Conservation (phyloP, 1,284 basidiomycete species). For the Athelia psychrophila region DNA sequence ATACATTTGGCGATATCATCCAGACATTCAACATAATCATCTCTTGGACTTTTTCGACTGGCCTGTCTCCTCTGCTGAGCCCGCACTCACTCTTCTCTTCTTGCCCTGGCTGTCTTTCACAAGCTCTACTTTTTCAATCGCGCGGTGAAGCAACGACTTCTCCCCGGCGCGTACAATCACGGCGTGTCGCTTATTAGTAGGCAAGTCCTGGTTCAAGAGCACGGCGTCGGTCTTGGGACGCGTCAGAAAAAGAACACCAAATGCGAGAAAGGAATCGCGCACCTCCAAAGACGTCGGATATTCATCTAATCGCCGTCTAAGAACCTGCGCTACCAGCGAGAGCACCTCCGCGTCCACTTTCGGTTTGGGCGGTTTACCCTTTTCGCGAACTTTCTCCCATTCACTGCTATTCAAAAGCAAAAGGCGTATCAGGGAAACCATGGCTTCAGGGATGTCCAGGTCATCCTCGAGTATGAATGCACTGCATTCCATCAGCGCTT, state of each 20-base stretch:
- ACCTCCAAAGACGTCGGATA: conserved; percentile 64
- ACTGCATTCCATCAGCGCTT: conserved; percentile 29
- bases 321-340: conserved; percentile 41
- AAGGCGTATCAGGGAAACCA: conserved; percentile 73
- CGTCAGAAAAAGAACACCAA: not conserved
- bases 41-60: conserved; percentile 2
- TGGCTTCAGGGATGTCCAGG: conserved; percentile 53
- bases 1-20: too few species aligned
- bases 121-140: conserved; percentile 28
- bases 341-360: conserved; percentile 53
- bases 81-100: not conserved
- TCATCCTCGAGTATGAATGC: conserved; percentile 62
- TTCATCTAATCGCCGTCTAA: conserved; percentile 47
- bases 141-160: conserved; percentile 61
- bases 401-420: conserved; percentile 59
- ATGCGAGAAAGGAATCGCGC: conserved; percentile 19
- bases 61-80: not conserved
- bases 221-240: conserved; percentile 47
- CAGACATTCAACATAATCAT: too few species aligned
- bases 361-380: conserved; percentile 79
- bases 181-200: conserved; percentile 57
- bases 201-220: conserved; percentile 33
- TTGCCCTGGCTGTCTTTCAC: conserved; percentile 1
- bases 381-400: conserved; percentile 63
- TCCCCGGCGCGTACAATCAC: conserved; percentile 79